Conservation (phyloP, 495 filamentous ascomycete genomes). For the Tuber calosporum region DNA sequence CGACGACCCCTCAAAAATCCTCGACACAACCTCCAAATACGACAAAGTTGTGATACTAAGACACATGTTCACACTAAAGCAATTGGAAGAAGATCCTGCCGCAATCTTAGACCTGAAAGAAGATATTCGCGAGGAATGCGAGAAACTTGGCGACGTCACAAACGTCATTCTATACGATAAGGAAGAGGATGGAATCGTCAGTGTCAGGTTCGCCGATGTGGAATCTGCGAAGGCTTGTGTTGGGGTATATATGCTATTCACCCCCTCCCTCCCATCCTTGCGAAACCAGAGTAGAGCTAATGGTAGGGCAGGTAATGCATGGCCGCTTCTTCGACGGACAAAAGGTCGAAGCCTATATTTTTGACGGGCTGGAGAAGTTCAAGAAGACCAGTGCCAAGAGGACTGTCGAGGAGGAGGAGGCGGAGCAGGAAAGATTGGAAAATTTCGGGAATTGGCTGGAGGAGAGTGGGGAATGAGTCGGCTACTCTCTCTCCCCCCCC, state of each 20-base stretch:
- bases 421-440: conserved; percentile 44
- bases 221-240: conserved; percentile 69
- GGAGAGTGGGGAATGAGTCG: conserved; percentile 19
- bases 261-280: background rate
- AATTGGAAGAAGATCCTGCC: conserved; percentile 74
- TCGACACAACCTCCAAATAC: conserved; percentile 55
- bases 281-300: conserved; percentile 6
- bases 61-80: conserved; percentile 86
- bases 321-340: conserved; percentile 70
- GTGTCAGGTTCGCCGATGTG: conserved; percentile 64
- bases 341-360: conserved; percentile 69
- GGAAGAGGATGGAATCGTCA: conserved; percentile 80
- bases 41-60: conserved; percentile 82
- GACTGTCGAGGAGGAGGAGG: conserved; percentile 44
- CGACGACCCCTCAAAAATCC: conserved; percentile 58
- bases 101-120: conserved; percentile 86
- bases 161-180: conserved; percentile 85
- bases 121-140: conserved; percentile 84
- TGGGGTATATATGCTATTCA: conserved; percentile 44
- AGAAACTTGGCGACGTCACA: conserved; percentile 77
- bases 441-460: conserved; percentile 42
- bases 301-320: conserved; percentile 55
- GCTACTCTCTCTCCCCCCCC: background rate
- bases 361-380: conserved; percentile 68
- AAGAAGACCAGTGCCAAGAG: conserved; percentile 56